A percentile compares a stretch with the other conserved stretches of the same genome.
phyloP scores from a whole-genome alignment of 2,329 filamentous ascomycete genomes.

The Ophiostoma sp. region DNA sequence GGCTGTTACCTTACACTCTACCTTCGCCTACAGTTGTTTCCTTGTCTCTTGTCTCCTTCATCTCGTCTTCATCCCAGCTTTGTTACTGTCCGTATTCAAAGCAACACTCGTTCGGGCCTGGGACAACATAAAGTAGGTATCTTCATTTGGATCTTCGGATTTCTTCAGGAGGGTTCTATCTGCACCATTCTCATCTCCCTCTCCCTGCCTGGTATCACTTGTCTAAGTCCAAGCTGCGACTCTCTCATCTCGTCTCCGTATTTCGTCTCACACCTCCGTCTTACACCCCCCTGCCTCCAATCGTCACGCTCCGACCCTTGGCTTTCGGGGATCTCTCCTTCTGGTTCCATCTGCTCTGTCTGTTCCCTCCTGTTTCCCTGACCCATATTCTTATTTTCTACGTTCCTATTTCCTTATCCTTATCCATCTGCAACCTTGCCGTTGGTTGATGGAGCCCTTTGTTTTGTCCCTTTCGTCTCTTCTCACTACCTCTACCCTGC shows the following conservation, averaged over 20 bases:
- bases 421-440: constrained; percentile 24
- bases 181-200: background rate
- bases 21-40: background rate
- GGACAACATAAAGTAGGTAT: background rate
- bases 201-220: background rate
- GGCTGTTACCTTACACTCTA: background rate
- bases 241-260: background rate
- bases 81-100: background rate
- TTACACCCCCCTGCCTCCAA: background rate
- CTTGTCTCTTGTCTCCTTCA: background rate
- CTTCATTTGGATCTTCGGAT: too few relatives aligned
- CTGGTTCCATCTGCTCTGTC: background rate
- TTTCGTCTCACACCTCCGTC: background rate
- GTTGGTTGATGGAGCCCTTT: background rate
- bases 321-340: background rate
- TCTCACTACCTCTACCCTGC: background rate
- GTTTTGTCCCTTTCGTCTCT: constrained; percentile 8
- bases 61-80: background rate
- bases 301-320: constrained; percentile 2
- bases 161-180: background rate
- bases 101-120: background rate
- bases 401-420: constrained; percentile 13
- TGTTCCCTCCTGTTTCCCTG: background rate
- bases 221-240: background rate
- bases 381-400: constrained; percentile 16